These are phyloP conservation scores for Xylaria sp. DNA, from an alignment of 2,329 filamentous ascomycete genomes.

Conservation along the genomic window DNA sequence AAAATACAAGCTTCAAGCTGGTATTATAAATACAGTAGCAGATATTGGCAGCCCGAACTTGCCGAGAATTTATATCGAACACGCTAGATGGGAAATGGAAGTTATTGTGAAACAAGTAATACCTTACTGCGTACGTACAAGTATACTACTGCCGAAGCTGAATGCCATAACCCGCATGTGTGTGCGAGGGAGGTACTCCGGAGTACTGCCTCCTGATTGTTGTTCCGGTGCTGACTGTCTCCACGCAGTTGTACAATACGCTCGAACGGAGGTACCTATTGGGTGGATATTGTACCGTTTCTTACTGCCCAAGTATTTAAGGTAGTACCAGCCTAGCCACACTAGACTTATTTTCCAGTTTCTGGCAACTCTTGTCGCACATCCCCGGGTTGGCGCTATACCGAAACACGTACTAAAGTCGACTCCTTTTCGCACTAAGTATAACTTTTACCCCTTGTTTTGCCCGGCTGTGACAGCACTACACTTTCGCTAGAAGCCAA, in stretches of 20 bases:
- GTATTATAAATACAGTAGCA: neutral
- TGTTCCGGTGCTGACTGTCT: neutral
- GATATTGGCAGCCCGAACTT: slow-evolving; percentile 25
- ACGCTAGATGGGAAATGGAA: slow-evolving; percentile 6
- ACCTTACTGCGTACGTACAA: neutral
- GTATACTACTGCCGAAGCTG: neutral
- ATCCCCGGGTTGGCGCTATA: slow-evolving; percentile 13
- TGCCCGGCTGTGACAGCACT: neutral
- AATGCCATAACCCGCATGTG: neutral
- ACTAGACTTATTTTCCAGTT: slow-evolving; percentile 6
- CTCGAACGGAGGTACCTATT: too few species aligned
- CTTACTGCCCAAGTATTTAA: neutral
- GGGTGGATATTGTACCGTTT: neutral
- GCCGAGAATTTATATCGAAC: slow-evolving; percentile 15
- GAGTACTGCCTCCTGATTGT: neutral
- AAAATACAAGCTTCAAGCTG: too few species aligned
- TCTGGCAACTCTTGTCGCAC: slow-evolving; percentile 21
- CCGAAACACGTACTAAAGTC: slow-evolving; percentile 28
- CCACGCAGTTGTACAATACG: neutral
- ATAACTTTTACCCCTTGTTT: slow-evolving; percentile 1
- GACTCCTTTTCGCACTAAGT: slow-evolving; percentile 9
- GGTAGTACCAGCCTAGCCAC: neutral
- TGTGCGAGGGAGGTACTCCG: slow-evolving; percentile 10
- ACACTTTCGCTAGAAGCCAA: neutral
- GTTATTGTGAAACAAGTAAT: slow-evolving; percentile 8